Evolutionary conservation across 2,329 filamentous ascomycete genomes (phyloP).

Genomic region (Elsinoe fawcettii): DNA sequence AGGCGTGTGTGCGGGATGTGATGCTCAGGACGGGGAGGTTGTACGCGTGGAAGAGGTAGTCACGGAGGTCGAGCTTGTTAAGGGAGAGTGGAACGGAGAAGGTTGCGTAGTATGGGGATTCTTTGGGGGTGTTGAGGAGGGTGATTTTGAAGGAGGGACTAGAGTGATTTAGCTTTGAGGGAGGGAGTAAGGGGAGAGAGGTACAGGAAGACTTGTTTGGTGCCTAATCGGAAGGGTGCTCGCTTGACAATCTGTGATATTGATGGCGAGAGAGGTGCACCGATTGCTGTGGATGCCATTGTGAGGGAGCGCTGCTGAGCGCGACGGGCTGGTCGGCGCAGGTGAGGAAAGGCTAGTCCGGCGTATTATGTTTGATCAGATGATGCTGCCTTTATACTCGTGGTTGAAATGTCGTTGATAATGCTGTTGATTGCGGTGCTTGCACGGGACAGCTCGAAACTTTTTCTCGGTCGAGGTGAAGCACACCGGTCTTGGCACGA

Average conservation of each 20-base stretch:
- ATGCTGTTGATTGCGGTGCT: not conserved
- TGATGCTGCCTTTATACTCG: not conserved
- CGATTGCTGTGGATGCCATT: conserved; percentile 10
- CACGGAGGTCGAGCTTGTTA: conserved; percentile 92
- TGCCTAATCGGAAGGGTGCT: conserved; percentile 28
- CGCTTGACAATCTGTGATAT: conserved; percentile 6
- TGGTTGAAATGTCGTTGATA: not conserved
- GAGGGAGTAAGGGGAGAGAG: conserved; percentile 15
- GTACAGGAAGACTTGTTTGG: conserved; percentile 32
- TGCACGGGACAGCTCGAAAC: not conserved
- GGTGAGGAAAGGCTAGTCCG: no score
- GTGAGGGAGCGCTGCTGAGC: not conserved
- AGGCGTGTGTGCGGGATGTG: conserved; percentile 70
- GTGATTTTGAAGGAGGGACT: conserved; percentile 78
- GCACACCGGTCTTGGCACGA: conserved; percentile 2
- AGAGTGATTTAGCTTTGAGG: conserved; percentile 14
- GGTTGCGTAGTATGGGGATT: conserved; percentile 72
- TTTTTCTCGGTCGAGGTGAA: not conserved
- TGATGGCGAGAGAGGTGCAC: not conserved
- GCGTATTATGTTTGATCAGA: not conserved
- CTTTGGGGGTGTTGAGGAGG: conserved; percentile 63
- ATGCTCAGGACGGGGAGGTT: conserved; percentile 63
- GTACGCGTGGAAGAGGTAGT: conserved; percentile 88
- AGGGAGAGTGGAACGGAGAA: conserved; percentile 88
- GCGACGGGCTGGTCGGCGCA: no score